phyloP scores from a whole-genome alignment of 2,329 filamentous ascomycete species.

The Spiromastix sp. region DNA sequence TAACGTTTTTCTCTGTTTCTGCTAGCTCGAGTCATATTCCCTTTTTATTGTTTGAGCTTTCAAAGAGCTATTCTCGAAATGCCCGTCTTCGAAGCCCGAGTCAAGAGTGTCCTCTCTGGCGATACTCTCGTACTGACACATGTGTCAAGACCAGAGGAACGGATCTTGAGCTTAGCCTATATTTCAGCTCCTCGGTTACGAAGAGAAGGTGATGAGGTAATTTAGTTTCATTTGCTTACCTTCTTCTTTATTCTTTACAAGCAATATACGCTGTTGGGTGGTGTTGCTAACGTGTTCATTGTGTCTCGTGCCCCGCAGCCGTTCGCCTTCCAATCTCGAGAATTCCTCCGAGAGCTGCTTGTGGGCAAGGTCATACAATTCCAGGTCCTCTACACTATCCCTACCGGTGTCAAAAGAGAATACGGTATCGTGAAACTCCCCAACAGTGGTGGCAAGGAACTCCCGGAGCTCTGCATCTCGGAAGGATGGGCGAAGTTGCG shows the following conservation, averaged over 20 bases:
- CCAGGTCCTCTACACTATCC: conserved; percentile 76
- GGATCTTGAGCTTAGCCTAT: conserved; percentile 81
- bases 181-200: conserved; percentile 78
- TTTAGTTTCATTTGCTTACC: not conserved
- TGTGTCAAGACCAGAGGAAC: conserved; percentile 68
- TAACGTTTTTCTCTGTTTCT: not conserved
- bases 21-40: not conserved
- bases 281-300: not conserved
- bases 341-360: conserved; percentile 72
- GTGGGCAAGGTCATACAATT: conserved; percentile 85
- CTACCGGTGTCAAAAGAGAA: conserved; percentile 65
- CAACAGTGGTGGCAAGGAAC: conserved; percentile 52
- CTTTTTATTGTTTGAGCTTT: not conserved
- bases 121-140: conserved; percentile 81
- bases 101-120: conserved; percentile 90
- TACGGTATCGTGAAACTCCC: conserved; percentile 73
- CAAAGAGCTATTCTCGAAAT: no score
- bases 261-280: not conserved
- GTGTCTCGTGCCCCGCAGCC: conserved; percentile 37
- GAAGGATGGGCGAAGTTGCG: conserved; percentile 89
- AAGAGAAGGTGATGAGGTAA: conserved; percentile 77
- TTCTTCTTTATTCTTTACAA: not conserved
- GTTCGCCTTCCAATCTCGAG: conserved; percentile 87
- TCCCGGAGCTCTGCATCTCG: conserved; percentile 76
- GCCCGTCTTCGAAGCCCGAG: conserved; percentile 50